Percentiles rank a stretch among this genome's conserved stretches.
phyloP scores from a whole-genome alignment of 176 grass and related monocot species.

The Eleusine coracana region DNA sequence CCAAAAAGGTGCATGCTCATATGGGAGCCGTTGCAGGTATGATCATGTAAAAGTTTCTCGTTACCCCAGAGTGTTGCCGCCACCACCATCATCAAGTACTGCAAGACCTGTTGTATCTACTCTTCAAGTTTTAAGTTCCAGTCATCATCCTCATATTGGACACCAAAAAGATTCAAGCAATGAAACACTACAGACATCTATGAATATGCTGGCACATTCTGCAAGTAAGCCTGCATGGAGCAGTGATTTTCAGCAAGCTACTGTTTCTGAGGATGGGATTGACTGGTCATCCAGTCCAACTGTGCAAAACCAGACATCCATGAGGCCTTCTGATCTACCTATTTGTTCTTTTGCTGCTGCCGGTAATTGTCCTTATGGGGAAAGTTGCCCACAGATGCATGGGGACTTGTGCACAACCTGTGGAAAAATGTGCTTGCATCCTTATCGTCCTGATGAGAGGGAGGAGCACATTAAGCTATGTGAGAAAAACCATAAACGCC shows the following conservation, averaged over 20 bases:
- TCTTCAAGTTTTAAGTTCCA: slow-evolving; percentile 27
- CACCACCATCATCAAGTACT: slow-evolving; percentile 46
- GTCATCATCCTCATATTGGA: slow-evolving; percentile 28
- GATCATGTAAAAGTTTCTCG: slow-evolving; percentile 79
- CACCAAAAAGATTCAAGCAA: slow-evolving; percentile 47
- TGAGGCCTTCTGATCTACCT: slow-evolving; percentile 56
- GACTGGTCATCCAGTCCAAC: slow-evolving; percentile 41
- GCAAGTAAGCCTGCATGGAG: slow-evolving; percentile 57
- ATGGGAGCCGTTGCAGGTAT: slow-evolving; percentile 86
- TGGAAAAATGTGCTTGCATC: slow-evolving; percentile 85
- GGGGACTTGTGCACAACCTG: slow-evolving; percentile 76
- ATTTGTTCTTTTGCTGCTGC: slow-evolving; percentile 97
- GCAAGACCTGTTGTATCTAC: slow-evolving; percentile 44
- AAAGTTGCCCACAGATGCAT: slow-evolving; percentile 75
- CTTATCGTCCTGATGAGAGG: slow-evolving; percentile 79
- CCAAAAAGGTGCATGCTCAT: slow-evolving; percentile 90
- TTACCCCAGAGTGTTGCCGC: slow-evolving; percentile 28
- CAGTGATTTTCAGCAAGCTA: slow-evolving; percentile 48
- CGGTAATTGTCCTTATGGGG: slow-evolving; percentile 85
- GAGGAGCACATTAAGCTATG: slow-evolving; percentile 83
- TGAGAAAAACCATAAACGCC: slow-evolving; percentile 78
- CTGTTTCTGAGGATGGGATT: slow-evolving; percentile 39
- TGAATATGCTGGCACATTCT: slow-evolving; percentile 18
- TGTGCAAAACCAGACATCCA: slow-evolving; percentile 27
- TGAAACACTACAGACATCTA: slow-evolving; percentile 42